A percentile compares a stretch with the other conserved stretches of the same genome.
Evolutionary conservation across 1,139 yeast genomes (phyloP).

Genomic region (Keqinozyma sinolaborantium): DNA sequence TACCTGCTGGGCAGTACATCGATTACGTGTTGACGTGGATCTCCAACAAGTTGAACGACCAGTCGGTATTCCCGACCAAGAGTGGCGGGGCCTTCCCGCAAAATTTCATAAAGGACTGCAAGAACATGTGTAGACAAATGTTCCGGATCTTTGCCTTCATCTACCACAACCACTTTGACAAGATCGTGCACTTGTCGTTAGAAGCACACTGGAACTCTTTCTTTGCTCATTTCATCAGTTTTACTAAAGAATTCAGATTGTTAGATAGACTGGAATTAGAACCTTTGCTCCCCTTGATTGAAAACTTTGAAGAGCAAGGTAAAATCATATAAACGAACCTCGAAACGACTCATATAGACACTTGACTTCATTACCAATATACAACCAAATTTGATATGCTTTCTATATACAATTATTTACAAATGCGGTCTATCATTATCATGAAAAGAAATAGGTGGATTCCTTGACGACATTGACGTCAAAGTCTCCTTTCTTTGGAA

Average conservation of each 20-base stretch:
- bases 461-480: slow-evolving; percentile 71
- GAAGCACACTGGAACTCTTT: slow-evolving; percentile 99
- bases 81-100: slow-evolving; percentile 93
- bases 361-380: background rate
- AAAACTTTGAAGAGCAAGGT: slow-evolving; percentile 79
- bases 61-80: slow-evolving; percentile 86
- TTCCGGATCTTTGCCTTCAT: slow-evolving; percentile 96
- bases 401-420: slow-evolving; percentile 1
- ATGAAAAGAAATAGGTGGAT: slow-evolving; percentile 77
- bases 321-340: slow-evolving; percentile 47
- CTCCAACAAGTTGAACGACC: slow-evolving; percentile 81
- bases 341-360: background rate
- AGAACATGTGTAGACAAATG: slow-evolving; percentile 87
- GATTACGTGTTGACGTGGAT: slow-evolving; percentile 93
- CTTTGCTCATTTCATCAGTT: slow-evolving; percentile 91
- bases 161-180: slow-evolving; percentile 91
- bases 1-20: slow-evolving; percentile 91
- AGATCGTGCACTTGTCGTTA: slow-evolving; percentile 78
- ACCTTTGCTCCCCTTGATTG: slow-evolving; percentile 76
- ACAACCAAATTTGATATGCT: no score
- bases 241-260: slow-evolving; percentile 78
- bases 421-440: slow-evolving; percentile 3
- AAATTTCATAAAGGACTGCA: slow-evolving; percentile 75
- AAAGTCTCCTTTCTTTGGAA: slow-evolving; percentile 81
- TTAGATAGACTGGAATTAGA: slow-evolving; percentile 75